phyloP scores from a whole-genome alignment of 495 filamentous ascomycete species.

The Rusavskia elegans region DNA sequence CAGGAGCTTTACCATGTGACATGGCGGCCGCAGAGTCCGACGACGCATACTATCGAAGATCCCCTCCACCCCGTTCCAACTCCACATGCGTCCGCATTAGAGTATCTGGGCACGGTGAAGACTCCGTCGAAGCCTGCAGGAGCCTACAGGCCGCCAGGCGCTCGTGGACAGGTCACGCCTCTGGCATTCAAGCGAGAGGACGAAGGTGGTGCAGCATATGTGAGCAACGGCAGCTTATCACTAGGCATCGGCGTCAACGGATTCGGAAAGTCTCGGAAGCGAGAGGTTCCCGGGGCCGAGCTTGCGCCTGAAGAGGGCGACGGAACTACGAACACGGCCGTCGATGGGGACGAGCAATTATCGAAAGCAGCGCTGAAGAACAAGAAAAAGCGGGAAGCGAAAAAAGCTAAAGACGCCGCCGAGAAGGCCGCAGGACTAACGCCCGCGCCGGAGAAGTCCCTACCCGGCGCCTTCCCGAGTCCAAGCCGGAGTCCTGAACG shows the following conservation, averaged over 20 bases:
- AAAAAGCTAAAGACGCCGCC: slow-evolving; percentile 71
- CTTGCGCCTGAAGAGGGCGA: slow-evolving; percentile 43
- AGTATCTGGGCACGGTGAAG: slow-evolving; percentile 71
- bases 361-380: slow-evolving; percentile 89
- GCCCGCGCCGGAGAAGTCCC: slow-evolving; percentile 17
- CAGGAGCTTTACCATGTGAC: slow-evolving; percentile 82
- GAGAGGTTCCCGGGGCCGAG: slow-evolving; percentile 69
- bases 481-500: slow-evolving; percentile 48
- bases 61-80: slow-evolving; percentile 61
- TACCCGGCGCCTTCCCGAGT: slow-evolving; percentile 2
- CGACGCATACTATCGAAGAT: slow-evolving; percentile 42
- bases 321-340: slow-evolving; percentile 37
- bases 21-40: slow-evolving; percentile 64
- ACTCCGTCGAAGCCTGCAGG: slow-evolving; percentile 88
- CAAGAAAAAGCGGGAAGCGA: slow-evolving; percentile 97
- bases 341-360: slow-evolving; percentile 50
- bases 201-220: slow-evolving; percentile 81
- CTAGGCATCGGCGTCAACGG: slow-evolving; percentile 46
- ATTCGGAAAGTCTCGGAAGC: slow-evolving; percentile 56
- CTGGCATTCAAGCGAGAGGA: slow-evolving; percentile 96
- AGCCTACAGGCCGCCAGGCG: slow-evolving; percentile 92
- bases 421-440: slow-evolving; percentile 29
- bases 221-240: slow-evolving; percentile 59
- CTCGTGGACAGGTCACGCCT: slow-evolving; percentile 73
- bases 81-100: slow-evolving; percentile 70